These are phyloP conservation scores for Fusarium aywerte DNA, from an alignment of 2,329 filamentous ascomycete genomes.

Conservation along the genomic window DNA sequence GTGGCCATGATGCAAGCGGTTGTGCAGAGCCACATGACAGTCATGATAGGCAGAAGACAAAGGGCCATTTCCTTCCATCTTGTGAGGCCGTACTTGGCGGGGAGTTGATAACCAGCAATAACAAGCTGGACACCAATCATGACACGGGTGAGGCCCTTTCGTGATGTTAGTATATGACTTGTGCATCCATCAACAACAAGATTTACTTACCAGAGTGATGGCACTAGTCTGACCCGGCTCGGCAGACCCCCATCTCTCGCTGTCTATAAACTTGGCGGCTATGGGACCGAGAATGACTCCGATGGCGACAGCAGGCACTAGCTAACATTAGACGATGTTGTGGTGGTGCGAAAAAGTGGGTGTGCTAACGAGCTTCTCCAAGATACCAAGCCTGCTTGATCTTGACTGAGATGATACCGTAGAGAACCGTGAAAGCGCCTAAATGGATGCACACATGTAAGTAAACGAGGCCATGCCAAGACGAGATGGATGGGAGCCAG, in stretches of 20 bases:
- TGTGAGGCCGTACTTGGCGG: conserved; percentile 62
- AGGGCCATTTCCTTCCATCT: conserved; percentile 65
- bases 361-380: conserved; percentile 63
- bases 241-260: conserved; percentile 44
- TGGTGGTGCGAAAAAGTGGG: conserved; percentile 45
- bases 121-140: conserved; percentile 71
- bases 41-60: conserved; percentile 69
- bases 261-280: conserved; percentile 63
- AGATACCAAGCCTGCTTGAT: conserved; percentile 65
- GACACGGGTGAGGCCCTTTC: conserved; percentile 62
- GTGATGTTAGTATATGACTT: background rate
- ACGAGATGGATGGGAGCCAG: conserved; percentile 59
- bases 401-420: conserved; percentile 62
- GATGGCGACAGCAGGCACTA: conserved; percentile 65
- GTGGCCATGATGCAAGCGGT: conserved; percentile 65
- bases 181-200: background rate
- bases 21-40: conserved; percentile 69
- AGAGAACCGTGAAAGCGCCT: conserved; percentile 61
- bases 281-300: conserved; percentile 66
- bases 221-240: conserved; percentile 48
- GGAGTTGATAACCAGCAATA: conserved; percentile 71
- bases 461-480: conserved; percentile 56
- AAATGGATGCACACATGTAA: conserved; percentile 46
- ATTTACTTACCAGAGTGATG: conserved; percentile 53
- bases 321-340: background rate